Evolutionary conservation across 257 asterid species (phyloP).

Genomic region (Ophiorrhiza pumila): DNA sequence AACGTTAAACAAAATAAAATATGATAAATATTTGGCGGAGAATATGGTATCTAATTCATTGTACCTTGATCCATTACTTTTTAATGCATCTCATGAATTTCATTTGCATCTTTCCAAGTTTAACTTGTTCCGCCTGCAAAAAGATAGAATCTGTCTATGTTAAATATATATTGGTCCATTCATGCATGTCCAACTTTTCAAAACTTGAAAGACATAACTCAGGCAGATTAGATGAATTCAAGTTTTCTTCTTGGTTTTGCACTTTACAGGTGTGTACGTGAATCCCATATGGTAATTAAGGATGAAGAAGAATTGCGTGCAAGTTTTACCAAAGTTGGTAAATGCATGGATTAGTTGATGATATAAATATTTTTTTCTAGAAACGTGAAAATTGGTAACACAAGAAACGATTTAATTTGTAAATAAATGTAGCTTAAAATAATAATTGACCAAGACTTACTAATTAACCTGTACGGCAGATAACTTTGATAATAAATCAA

Average conservation of each 20-base stretch:
- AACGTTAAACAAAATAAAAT: no score
- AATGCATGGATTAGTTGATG: no score
- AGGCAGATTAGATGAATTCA: neutral
- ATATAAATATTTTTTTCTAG: no score
- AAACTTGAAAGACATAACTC: neutral
- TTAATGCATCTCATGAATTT: neutral
- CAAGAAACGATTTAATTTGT: neutral
- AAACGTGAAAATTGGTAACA: neutral
- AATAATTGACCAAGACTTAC: neutral
- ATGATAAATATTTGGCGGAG: no score
- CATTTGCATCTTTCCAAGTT: neutral
- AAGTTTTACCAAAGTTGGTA: no score
- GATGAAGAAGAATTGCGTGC: neutral
- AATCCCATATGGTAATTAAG: no score
- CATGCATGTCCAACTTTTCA: neutral
- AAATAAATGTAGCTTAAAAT: neutral
- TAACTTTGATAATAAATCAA: neutral
- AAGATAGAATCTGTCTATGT: neutral
- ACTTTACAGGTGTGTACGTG: no score
- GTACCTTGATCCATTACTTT: slow-evolving; percentile 21
- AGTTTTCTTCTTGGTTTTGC: no score
- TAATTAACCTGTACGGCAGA: slow-evolving; percentile 1
- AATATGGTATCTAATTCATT: no score
- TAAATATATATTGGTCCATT: neutral
- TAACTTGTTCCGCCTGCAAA: neutral